phyloP scores from a whole-genome alignment of 768 basidiomycete species.

The Phanerochaete sordida region DNA sequence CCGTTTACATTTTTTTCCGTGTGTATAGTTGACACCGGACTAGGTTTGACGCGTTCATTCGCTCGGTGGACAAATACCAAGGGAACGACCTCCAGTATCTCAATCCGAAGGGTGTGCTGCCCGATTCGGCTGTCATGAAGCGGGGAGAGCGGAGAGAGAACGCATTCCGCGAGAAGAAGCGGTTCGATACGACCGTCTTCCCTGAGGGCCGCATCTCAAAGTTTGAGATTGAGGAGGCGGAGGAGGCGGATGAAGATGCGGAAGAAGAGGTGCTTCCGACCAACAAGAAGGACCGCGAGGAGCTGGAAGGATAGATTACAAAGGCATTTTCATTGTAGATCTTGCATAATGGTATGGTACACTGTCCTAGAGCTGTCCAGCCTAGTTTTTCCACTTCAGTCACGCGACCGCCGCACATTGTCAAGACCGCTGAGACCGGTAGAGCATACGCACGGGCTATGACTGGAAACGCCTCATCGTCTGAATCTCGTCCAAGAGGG shows the following conservation, averaged over 20 bases:
- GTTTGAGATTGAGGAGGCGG: slow-evolving; percentile 37
- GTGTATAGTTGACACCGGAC: neutral
- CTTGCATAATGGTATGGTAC: neutral
- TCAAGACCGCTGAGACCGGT: no score
- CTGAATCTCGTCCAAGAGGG: slow-evolving; percentile 82
- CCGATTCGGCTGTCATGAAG: slow-evolving; percentile 61
- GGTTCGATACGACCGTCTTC: slow-evolving; percentile 58
- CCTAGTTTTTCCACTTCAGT: neutral
- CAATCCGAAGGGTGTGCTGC: slow-evolving; percentile 76
- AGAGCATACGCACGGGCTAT: slow-evolving; percentile 30
- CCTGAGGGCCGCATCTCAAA: slow-evolving; percentile 18
- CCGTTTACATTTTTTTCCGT: neutral
- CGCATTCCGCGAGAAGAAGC: slow-evolving; percentile 65
- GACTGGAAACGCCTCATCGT: slow-evolving; percentile 89
- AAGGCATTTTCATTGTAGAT: neutral
- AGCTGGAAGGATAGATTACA: slow-evolving; percentile 39
- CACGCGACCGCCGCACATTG: no score
- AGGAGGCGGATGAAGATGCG: slow-evolving; percentile 38
- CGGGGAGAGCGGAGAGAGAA: slow-evolving; percentile 52
- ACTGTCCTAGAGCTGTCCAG: neutral
- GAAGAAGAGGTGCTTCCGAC: slow-evolving; percentile 31
- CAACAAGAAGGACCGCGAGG: slow-evolving; percentile 13
- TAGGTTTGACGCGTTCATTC: slow-evolving; percentile 86
- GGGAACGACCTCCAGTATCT: slow-evolving; percentile 78
- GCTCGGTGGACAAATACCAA: slow-evolving; percentile 66